A percentile compares a stretch with the other conserved stretches of the same genome.
Conservation (phyloP, 345 rosid species). For the Cardamine resedifolia region DNA sequence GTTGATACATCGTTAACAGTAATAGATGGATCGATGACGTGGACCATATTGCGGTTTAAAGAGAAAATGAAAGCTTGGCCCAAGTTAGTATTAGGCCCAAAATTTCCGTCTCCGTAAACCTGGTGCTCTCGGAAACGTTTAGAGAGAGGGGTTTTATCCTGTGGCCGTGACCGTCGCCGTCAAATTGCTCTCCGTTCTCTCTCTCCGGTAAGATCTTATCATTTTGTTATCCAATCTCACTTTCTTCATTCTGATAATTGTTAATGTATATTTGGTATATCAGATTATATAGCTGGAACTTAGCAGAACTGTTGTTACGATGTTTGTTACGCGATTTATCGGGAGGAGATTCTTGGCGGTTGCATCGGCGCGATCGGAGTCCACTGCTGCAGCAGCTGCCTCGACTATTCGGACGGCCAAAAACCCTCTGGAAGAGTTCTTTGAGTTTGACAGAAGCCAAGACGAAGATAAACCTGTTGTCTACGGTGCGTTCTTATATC, state of each 20-base stretch:
- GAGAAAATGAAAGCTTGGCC: not conserved
- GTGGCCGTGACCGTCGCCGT: slow-evolving; percentile 26
- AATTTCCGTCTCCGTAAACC: not conserved
- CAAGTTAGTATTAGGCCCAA: not conserved
- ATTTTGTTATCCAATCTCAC: not conserved
- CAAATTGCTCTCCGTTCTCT: not conserved
- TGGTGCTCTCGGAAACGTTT: not conserved
- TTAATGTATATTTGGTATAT: not conserved
- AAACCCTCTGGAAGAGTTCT: slow-evolving; percentile 85
- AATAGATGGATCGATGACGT: slow-evolving; percentile 27
- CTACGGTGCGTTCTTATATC: slow-evolving; percentile 49
- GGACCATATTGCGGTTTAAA: not conserved
- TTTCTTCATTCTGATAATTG: not conserved
- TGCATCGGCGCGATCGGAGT: slow-evolving; percentile 56
- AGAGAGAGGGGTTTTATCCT: not conserved
- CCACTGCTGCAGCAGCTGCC: slow-evolving; percentile 55
- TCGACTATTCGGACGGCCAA: slow-evolving; percentile 39
- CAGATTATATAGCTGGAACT: not conserved
- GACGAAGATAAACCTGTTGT: slow-evolving; percentile 71
- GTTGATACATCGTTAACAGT: not conserved
- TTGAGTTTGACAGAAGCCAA: slow-evolving; percentile 65
- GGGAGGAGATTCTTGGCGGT: slow-evolving; percentile 65
- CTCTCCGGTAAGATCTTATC: slow-evolving; percentile 21
- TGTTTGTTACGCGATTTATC: slow-evolving; percentile 64
- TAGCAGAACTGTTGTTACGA: slow-evolving; percentile 15